These are phyloP conservation scores for Aspergillus cavernicola DNA, from an alignment of 495 filamentous ascomycete genomes.

Conservation along the genomic window DNA sequence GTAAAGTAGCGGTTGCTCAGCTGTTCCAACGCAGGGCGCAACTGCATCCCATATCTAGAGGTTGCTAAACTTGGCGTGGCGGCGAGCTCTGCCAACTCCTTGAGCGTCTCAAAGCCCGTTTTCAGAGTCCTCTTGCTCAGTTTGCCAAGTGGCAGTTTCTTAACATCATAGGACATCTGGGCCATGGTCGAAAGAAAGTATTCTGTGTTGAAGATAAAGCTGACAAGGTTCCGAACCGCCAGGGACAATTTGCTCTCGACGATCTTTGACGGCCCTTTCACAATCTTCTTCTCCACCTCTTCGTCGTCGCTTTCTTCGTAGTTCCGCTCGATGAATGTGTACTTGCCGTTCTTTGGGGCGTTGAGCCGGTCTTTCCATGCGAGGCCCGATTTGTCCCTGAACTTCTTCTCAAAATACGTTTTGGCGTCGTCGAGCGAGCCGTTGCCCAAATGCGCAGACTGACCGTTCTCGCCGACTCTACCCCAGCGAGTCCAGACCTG, in stretches of 20 bases:
- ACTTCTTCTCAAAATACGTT: conserved; percentile 62
- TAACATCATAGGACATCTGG: conserved; percentile 68
- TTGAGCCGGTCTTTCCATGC: conserved; percentile 60
- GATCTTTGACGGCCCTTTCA: conserved; percentile 23
- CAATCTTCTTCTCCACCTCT: conserved; percentile 38
- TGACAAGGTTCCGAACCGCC: conserved; percentile 62
- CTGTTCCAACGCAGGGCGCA: conserved; percentile 44
- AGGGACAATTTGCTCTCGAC: conserved; percentile 52
- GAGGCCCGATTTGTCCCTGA: conserved; percentile 73
- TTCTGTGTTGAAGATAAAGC: conserved; percentile 76
- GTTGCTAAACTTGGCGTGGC: conserved; percentile 43
- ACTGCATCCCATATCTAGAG: conserved; percentile 41
- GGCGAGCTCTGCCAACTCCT: conserved; percentile 65
- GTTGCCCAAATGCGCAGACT: conserved; percentile 45
- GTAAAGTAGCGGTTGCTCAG: conserved; percentile 76
- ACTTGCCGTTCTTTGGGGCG: conserved; percentile 60
- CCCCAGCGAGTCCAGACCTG: conserved; percentile 72
- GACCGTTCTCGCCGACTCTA: conserved; percentile 70
- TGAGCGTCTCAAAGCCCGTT: conserved; percentile 66
- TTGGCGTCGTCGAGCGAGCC: conserved; percentile 45
- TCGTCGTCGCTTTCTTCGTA: conserved; percentile 67
- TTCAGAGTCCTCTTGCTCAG: conserved; percentile 72
- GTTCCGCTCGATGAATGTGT: conserved; percentile 69
- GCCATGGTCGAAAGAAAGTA: conserved; percentile 63
- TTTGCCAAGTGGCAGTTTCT: conserved; percentile 79